phyloP scores from a whole-genome alignment of 441 rosid genomes.

The Biscutella auriculata region DNA sequence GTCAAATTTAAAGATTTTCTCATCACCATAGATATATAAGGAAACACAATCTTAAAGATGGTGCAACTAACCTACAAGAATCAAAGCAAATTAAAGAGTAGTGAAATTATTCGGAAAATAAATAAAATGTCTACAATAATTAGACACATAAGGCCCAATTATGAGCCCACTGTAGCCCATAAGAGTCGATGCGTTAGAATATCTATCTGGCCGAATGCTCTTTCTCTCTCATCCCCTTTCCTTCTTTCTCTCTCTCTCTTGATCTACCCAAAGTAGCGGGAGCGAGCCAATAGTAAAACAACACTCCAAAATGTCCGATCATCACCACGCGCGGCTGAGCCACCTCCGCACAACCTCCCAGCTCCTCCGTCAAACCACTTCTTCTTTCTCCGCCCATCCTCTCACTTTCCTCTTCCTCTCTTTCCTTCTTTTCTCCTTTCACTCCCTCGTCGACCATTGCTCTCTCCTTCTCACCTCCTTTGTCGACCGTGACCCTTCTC shows the following conservation, averaged over 20 bases:
- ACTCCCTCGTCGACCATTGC: slow-evolving; percentile 57
- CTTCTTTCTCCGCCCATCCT: slow-evolving; percentile 41
- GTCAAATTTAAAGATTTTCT: no score
- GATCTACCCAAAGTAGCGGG: slow-evolving; percentile 21
- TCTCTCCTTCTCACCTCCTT: slow-evolving; percentile 52
- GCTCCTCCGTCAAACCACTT: slow-evolving; percentile 38
- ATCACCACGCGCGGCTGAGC: slow-evolving; percentile 50
- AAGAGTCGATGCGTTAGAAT: not conserved
- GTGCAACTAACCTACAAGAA: no score
- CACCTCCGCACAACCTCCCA: slow-evolving; percentile 56
- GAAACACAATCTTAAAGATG: no score
- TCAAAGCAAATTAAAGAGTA: no score
- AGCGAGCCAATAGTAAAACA: slow-evolving; percentile 15
- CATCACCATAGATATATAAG: no score
- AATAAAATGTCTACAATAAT: no score
- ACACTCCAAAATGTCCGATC: slow-evolving; percentile 62
- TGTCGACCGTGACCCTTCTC: slow-evolving; percentile 76
- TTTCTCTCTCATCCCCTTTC: not conserved
- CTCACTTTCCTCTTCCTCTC: slow-evolving; percentile 56
- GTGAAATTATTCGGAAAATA: no score
- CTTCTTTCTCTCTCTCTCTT: not conserved
- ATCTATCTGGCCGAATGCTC: no score
- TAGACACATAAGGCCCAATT: slow-evolving; percentile 1
- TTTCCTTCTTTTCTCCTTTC: slow-evolving; percentile 69
- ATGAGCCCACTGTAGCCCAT: not conserved